Evolutionary conservation across 768 basidiomycete genomes (phyloP).

Genomic region (Cystobasidium tubakii): DNA sequence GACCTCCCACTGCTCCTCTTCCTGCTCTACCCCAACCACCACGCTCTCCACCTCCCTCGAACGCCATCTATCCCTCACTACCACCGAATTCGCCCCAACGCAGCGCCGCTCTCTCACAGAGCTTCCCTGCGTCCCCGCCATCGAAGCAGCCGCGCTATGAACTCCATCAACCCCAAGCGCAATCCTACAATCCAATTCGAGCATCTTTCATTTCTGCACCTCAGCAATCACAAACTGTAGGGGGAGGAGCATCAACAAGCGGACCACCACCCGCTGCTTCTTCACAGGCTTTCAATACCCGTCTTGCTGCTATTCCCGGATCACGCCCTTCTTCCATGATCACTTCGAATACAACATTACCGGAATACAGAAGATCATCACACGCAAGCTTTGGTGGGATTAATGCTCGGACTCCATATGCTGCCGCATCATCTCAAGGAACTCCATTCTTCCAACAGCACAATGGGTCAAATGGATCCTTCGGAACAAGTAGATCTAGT

Average conservation of each 20-base stretch:
- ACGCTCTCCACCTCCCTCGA: background rate
- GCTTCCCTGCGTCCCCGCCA: background rate
- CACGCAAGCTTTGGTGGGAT: background rate
- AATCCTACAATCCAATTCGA: background rate
- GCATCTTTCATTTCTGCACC: constrained; percentile 17
- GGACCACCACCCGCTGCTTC: constrained; percentile 2
- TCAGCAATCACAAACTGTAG: background rate
- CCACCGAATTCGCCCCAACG: background rate
- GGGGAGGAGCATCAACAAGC: background rate
- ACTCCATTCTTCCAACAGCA: constrained; percentile 9
- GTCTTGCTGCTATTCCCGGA: background rate
- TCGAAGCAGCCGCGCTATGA: background rate
- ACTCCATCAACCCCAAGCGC: background rate
- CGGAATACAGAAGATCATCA: background rate
- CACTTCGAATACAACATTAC: background rate
- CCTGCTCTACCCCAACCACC: background rate
- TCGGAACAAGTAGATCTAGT: background rate
- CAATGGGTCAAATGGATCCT: background rate
- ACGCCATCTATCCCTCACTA: background rate
- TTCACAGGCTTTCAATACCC: background rate
- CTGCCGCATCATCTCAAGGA: background rate
- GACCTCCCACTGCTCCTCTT: background rate
- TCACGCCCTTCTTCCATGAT: background rate
- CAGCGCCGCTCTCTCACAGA: background rate
- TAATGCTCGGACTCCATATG: background rate